Conservation (phyloP, 2,329 filamentous ascomycete genomes). For the Nemania sp. region DNA sequence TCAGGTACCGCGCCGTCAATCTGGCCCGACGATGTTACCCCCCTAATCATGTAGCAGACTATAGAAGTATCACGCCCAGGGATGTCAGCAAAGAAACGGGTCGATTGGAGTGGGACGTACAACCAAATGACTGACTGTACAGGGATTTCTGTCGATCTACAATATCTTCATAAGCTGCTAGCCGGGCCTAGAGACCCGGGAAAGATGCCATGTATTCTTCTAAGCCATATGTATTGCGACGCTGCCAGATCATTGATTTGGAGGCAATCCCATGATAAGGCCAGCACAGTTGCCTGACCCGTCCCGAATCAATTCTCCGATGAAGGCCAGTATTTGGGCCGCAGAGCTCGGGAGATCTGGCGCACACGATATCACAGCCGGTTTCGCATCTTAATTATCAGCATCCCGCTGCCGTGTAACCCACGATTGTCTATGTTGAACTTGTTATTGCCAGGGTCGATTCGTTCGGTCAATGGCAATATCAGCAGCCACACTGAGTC, state of each 20-base stretch:
- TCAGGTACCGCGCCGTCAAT: conserved; percentile 30
- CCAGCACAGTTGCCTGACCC: conserved; percentile 31
- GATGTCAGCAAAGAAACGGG: conserved; percentile 13
- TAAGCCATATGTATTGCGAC: conserved; percentile 36
- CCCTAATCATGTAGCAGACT: conserved; percentile 18
- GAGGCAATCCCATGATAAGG: conserved; percentile 29
- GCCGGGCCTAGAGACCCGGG: conserved; percentile 19
- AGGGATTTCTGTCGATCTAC: conserved; percentile 27
- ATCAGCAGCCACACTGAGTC: conserved; percentile 18
- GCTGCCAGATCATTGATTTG: conserved; percentile 37
- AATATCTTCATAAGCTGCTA: conserved; percentile 25
- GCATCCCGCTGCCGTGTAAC: conserved; percentile 30
- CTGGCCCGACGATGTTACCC: conserved; percentile 32
- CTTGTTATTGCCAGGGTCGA: conserved; percentile 18
- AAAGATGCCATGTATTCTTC: conserved; percentile 37
- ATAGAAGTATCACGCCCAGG: conserved; percentile 7
- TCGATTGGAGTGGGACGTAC: conserved; percentile 18
- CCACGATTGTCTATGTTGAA: conserved; percentile 21
- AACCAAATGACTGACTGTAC: conserved; percentile 13
- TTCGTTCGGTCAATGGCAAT: conserved; percentile 25
- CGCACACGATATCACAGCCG: conserved; percentile 20
- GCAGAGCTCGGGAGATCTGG: conserved; percentile 21
- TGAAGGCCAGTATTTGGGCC: conserved; percentile 6
- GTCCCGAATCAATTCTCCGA: conserved; percentile 26
- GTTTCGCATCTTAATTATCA: conserved; percentile 20